Base-by-base conservation (phyloP, 2,329 filamentous ascomycete species). In the Diaporthe sp. region DNA sequence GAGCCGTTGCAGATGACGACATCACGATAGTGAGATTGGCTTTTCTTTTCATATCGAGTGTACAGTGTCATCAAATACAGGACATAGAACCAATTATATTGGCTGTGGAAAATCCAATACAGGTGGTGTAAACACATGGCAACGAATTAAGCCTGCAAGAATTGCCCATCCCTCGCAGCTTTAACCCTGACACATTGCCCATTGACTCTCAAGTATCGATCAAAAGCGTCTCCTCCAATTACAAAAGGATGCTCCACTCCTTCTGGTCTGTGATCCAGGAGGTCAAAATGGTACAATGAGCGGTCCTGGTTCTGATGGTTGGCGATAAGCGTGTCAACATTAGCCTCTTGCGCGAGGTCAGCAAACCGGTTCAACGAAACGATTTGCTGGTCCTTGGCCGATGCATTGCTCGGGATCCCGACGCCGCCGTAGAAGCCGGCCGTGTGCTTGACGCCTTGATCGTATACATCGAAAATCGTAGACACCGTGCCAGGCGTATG, bases 301-400 rank as follows among this genome's bases (percentile, higher is more conserved):
- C 62, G 46, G 65, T 81, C 79, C 46, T 80, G 79, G 4, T 76
- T 79, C 60, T 78, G 77, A 51, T 81, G 79, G 62, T 79, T 79
- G 44, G 77, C 71, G 19, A 81, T 58, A 10, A 80, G 68, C 0
- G 77, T 78, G 67, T 79, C 79, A 9, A 76, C 79, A 0, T 73
- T 75, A 1, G 72, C 42, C 37, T 75, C 68, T 60, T 76, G 37
- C 2, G 77, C 78, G 10, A 76, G 60, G 4, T 57, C 31, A 19
- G 62, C 62, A 13, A 68, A 68, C 13, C 62, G 62, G 22, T 53
- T 53, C 62, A 68, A 17, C 4, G 62, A 68, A 19, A 28, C 31
- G 53, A 68, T 68, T 13, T 68, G 62, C 46, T 68, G 62, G 1
- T 68, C 62, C 46, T 53, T 68, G 8, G 62, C 31, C 2, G 62